Percentiles rank a stretch among this genome's conserved stretches.
Conservation (phyloP, 1,284 basidiomycete genomes). For the Ceratobasidium theobromae region DNA sequence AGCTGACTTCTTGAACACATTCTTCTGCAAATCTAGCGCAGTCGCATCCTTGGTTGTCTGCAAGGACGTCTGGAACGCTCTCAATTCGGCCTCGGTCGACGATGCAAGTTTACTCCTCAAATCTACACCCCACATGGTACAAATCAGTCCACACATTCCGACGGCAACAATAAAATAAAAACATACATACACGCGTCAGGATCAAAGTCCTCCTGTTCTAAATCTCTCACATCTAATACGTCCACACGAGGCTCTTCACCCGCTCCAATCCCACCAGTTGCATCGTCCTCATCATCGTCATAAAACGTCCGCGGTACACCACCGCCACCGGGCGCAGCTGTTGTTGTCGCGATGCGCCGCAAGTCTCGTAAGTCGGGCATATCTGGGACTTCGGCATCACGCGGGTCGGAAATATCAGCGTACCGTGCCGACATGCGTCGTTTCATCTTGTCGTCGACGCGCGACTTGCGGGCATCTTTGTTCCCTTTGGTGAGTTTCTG, state of each 20-base stretch:
- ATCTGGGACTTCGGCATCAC: conserved; percentile 57
- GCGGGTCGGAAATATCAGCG: conserved; percentile 73
- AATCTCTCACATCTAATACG: conserved; percentile 56
- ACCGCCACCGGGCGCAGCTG: conserved; percentile 22
- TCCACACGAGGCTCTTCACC: conserved; percentile 48
- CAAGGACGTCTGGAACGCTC: conserved; percentile 69
- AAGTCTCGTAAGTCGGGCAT: conserved; percentile 50
- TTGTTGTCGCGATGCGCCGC: conserved; percentile 38
- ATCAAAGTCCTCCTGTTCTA: conserved; percentile 77
- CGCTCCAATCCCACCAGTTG: conserved; percentile 37
- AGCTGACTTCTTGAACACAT: conserved; percentile 85
- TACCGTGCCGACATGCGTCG: conserved; percentile 90
- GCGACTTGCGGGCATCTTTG: conserved; percentile 56
- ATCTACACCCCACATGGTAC: conserved; percentile 50
- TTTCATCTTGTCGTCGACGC: conserved; percentile 90
- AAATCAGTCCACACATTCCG: not conserved
- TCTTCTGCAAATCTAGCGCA: conserved; percentile 71
- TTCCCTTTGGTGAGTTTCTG: conserved; percentile 13
- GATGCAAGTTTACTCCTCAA: conserved; percentile 74
- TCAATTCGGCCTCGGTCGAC: conserved; percentile 76
- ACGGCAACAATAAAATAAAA: not conserved
- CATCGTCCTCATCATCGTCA: conserved; percentile 19
- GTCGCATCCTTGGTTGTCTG: conserved; percentile 64
- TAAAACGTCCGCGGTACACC: not conserved
- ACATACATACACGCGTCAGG: conserved; percentile 70